A percentile compares a stretch with the other conserved stretches of the same genome.
Conservation (phyloP, 257 asterid genomes). For the Primulina eburnea region DNA sequence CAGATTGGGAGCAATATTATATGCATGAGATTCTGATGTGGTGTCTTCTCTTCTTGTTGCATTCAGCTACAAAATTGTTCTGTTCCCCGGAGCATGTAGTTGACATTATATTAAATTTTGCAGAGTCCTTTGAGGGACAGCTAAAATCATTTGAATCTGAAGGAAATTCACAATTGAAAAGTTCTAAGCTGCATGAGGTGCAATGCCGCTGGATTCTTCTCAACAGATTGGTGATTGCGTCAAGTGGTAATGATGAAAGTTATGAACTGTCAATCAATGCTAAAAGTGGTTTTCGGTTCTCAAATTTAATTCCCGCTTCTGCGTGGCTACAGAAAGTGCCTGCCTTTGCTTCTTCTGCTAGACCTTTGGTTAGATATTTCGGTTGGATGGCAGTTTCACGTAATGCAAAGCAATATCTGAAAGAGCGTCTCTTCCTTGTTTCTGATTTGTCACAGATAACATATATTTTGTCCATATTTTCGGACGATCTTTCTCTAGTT, state of each 20-base stretch:
- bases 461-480: conserved; percentile 64
- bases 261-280: conserved; percentile 44
- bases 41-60: conserved; percentile 80
- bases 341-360: conserved; percentile 62
- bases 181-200: conserved; percentile 57
- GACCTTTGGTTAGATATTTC: conserved; percentile 76
- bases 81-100: conserved; percentile 75
- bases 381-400: conserved; percentile 98
- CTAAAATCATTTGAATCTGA: conserved; percentile 49
- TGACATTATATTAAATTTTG: conserved; percentile 70
- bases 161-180: conserved; percentile 47
- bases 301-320: conserved; percentile 75
- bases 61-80: conserved; percentile 74
- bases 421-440: conserved; percentile 85
- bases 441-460: conserved; percentile 74
- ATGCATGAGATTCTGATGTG: conserved; percentile 87
- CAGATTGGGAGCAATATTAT: conserved; percentile 52
- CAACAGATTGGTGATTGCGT: conserved; percentile 74
- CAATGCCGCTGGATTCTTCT: conserved; percentile 80
- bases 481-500: conserved; percentile 77
- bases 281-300: conserved; percentile 66
- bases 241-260: conserved; percentile 80
- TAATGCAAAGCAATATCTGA: conserved; percentile 73
- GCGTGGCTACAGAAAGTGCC: conserved; percentile 84
- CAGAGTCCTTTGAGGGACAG: conserved; percentile 58